Conservation (phyloP, 2,329 filamentous ascomycete species). For the Penicillium sp. region DNA sequence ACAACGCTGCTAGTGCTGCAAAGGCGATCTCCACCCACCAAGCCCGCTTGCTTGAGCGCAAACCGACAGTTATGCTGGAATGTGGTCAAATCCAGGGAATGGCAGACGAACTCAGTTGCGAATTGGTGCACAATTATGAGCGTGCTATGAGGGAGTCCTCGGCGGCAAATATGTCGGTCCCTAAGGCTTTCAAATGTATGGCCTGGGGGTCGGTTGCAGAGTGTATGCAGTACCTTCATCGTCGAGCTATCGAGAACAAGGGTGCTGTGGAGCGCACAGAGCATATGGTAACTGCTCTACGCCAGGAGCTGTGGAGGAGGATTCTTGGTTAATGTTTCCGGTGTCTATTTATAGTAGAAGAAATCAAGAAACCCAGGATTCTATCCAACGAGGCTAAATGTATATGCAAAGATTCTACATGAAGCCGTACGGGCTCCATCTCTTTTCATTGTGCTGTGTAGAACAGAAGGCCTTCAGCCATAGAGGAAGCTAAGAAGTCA, state of each 20-base stretch:
- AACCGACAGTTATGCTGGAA: conserved; percentile 40
- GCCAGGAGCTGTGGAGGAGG: conserved; percentile 59
- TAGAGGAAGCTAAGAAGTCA: too few relatives aligned
- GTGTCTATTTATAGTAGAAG: not conserved
- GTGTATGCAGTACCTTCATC: conserved; percentile 55
- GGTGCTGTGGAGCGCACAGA: conserved; percentile 66
- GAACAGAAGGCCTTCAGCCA: too few relatives aligned
- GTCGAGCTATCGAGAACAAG: conserved; percentile 68
- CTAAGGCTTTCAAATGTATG: conserved; percentile 53
- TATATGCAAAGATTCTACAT: too few relatives aligned
- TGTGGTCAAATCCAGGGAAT: conserved; percentile 84
- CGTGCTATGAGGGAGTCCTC: conserved; percentile 13
- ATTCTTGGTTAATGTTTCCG: conserved; percentile 12
- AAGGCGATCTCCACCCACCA: conserved; percentile 41
- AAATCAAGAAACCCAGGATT: not conserved
- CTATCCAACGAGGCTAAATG: too few relatives aligned
- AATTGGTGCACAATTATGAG: conserved; percentile 40
- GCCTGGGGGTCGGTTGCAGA: conserved; percentile 55
- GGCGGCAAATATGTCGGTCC: conserved; percentile 32
- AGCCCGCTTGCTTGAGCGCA: conserved; percentile 40
- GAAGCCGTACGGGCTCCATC: too few relatives aligned
- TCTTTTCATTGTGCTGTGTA: too few relatives aligned
- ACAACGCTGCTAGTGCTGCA: conserved; percentile 49
- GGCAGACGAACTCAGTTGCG: conserved; percentile 77
- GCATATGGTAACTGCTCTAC: conserved; percentile 63